Evolutionary conservation across 2,329 filamentous ascomycete species (phyloP).

Genomic region (Fusarium virguliforme): DNA sequence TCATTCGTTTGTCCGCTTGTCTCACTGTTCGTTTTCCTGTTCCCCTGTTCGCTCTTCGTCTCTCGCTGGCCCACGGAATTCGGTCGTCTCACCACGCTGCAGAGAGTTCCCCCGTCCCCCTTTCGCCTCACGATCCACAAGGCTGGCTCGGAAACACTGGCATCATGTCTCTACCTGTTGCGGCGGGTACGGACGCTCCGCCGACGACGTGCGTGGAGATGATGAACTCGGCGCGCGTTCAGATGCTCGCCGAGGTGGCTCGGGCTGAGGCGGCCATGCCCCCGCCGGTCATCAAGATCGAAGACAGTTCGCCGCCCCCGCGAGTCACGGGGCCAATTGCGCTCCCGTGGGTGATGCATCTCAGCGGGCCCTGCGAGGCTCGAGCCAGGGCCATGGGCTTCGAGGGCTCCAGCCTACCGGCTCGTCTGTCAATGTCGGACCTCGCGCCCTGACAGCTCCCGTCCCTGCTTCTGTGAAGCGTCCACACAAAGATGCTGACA

Average conservation of each 20-base stretch:
- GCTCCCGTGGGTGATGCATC: slow-evolving; percentile 40
- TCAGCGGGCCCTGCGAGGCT: slow-evolving; percentile 19
- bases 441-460: neutral
- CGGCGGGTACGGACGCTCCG: slow-evolving; percentile 7
- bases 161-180: slow-evolving; percentile 19
- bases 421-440: neutral
- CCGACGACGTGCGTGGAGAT: slow-evolving; percentile 22
- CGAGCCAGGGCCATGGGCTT: neutral
- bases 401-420: neutral
- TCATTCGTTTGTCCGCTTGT: neutral
- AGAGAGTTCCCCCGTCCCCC: neutral
- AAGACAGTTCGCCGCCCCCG: slow-evolving; percentile 13
- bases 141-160: neutral
- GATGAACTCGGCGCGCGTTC: slow-evolving; percentile 52
- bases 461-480: slow-evolving; percentile 20
- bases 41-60: neutral
- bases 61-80: neutral
- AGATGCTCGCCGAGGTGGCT: slow-evolving; percentile 45
- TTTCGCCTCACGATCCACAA: neutral
- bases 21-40: neutral
- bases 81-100: neutral
- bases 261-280: slow-evolving; percentile 23
- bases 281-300: slow-evolving; percentile 20
- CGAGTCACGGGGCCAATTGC: slow-evolving; percentile 37
- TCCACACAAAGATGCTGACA: slow-evolving; percentile 13